Percentiles rank a stretch among this genome's conserved stretches.
These are phyloP conservation scores for Boletus pseudopeckii DNA, from an alignment of 768 basidiomycete genomes.

Conservation along the genomic window DNA sequence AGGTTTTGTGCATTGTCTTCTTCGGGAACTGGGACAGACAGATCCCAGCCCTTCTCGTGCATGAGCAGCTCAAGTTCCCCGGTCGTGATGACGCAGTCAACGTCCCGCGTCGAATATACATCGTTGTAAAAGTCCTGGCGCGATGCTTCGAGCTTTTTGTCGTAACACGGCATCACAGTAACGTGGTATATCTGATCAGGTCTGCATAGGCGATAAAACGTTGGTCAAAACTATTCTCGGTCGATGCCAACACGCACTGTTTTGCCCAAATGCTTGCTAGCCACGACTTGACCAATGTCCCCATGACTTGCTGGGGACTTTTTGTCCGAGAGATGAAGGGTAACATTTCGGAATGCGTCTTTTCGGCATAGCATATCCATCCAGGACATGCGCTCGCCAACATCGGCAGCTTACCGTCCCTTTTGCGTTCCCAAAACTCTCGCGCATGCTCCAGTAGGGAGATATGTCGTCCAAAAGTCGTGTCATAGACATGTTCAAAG, in stretches of 20 bases:
- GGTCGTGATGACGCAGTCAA: constrained; percentile 97
- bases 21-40: constrained; percentile 52
- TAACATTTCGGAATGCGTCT: constrained; percentile 90
- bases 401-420: constrained; percentile 65
- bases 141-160: constrained; percentile 98
- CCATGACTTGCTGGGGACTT: constrained; percentile 94
- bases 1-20: constrained; percentile 37
- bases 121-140: constrained; percentile 89
- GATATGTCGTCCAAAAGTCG: constrained; percentile 89
- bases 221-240: neutral
- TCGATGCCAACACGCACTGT: constrained; percentile 46
- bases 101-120: constrained; percentile 79
- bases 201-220: constrained; percentile 35
- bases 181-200: constrained; percentile 93
- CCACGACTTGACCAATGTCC: constrained; percentile 89
- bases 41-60: constrained; percentile 77
- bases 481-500: constrained; percentile 85
- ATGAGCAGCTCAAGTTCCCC: constrained; percentile 89
- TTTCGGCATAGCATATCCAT: constrained; percentile 99
- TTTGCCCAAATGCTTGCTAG: constrained; percentile 64
- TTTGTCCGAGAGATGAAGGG: constrained; percentile 86
- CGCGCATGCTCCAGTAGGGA: constrained; percentile 74
- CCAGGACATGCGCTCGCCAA: constrained; percentile 95
- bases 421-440: constrained; percentile 76
- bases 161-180: constrained; percentile 98